Evolutionary conservation across 2,329 filamentous ascomycete genomes (phyloP), one percentile per base, ranked within the genome.

Genomic region (Monilinia laxa): DNA sequence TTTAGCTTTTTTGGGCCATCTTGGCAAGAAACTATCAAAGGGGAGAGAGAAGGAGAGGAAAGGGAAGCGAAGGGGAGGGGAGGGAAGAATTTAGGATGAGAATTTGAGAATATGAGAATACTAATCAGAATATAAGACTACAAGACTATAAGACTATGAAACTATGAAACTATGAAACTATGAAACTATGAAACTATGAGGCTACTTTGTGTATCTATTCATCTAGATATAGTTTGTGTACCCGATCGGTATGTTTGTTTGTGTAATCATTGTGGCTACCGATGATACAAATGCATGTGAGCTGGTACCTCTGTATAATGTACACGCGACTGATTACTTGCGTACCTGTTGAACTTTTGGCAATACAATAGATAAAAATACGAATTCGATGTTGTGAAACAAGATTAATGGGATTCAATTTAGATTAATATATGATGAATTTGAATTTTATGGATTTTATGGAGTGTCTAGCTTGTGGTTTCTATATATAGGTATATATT

Each of bases 301-400:
- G 45, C 20, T 51, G 23, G 57, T 35, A 35, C 31, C 4, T 35
- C 31, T 35, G 31, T 60, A 60, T 60, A 45, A 60, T 45, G 45
- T 51, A 60, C 57, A 60, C 57, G 57, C 57, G 57, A 49, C 57
- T 51, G 45, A 28, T 18, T 60, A 51, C 42, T 47, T 47, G 1
- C 56, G 45, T 47, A 40, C 42, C 18, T 18, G 14, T 14, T 45
- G 42, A 45, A 59, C 56, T 35, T 35, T 59, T 47, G 40, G 25
- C 40, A 25, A 59, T 59, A 35, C 31, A 35, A 35, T 47, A 25
- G 40, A 16, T 47, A 9, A 35, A 40, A n/a, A n/a, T n/a, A n/a
- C 56, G 40, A 47, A 59, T 47, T 28, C 31, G 25, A 59, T 35
- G 42, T 23, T 23, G 25, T 60, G 57, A 35, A 35, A 60, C 57